A percentile compares a stretch with the other conserved stretches of the same genome.
Conservation (phyloP, 495 filamentous ascomycete genomes). For the Thermothielavioides terrestris region DNA sequence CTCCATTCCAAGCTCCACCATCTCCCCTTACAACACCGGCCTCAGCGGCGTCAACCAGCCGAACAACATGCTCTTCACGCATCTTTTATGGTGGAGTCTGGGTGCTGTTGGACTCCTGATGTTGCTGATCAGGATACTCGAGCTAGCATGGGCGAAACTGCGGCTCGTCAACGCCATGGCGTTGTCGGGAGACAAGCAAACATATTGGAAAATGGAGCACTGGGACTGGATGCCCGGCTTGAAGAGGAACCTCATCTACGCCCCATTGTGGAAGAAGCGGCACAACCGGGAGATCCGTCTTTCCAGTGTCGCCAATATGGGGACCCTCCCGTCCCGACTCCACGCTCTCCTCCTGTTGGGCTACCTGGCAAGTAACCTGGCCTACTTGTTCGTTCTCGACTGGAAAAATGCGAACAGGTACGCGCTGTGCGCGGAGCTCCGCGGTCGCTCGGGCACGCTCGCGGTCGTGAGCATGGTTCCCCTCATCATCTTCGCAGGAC, state of each 20-base stretch:
- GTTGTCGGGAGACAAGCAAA: slow-evolving; percentile 33
- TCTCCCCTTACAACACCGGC: slow-evolving; percentile 39
- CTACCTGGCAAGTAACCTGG: slow-evolving; percentile 56
- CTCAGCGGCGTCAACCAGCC: slow-evolving; percentile 46
- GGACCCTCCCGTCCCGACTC: slow-evolving; percentile 76
- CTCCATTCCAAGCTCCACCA: slow-evolving; percentile 26
- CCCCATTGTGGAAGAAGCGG: slow-evolving; percentile 69
- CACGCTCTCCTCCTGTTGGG: slow-evolving; percentile 62
- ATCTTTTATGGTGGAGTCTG: slow-evolving; percentile 43
- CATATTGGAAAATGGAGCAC: slow-evolving; percentile 40
- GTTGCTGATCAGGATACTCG: slow-evolving; percentile 35
- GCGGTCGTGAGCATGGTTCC: slow-evolving; percentile 87
- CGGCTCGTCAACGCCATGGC: slow-evolving; percentile 44
- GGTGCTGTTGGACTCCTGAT: slow-evolving; percentile 39
- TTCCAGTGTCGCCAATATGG: slow-evolving; percentile 69
- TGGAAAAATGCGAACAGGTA: slow-evolving; percentile 43
- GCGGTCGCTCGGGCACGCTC: slow-evolving; percentile 77
- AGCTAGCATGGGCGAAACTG: slow-evolving; percentile 36
- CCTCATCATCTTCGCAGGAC: slow-evolving; percentile 74
- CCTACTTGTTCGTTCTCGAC: slow-evolving; percentile 56
- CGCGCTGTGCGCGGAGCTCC: slow-evolving; percentile 49
- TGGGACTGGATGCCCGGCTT: slow-evolving; percentile 48
- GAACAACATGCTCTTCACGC: slow-evolving; percentile 39
- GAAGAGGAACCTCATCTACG: slow-evolving; percentile 76
- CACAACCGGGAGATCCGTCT: slow-evolving; percentile 83